Percentiles rank a stretch among this genome's conserved stretches.
These are phyloP conservation scores for Pyrus communis DNA, from an alignment of 306 rosid genomes.

Conservation along the genomic window DNA sequence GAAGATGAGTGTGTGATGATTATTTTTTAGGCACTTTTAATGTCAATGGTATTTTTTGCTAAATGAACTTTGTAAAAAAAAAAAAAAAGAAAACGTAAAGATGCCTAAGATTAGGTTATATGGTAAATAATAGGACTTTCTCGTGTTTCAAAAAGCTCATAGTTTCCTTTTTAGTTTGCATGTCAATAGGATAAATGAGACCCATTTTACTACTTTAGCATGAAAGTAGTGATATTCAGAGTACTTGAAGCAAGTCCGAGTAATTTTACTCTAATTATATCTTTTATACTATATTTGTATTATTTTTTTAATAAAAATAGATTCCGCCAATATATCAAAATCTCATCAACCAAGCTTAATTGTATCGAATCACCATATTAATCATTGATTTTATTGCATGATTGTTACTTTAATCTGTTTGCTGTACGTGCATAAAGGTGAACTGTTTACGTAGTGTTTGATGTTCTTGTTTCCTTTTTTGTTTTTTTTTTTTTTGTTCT, in stretches of 20 bases:
- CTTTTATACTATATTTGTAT: no score
- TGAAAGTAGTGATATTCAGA: neutral
- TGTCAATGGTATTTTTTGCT: neutral
- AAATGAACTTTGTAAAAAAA: neutral
- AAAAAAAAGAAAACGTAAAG: neutral
- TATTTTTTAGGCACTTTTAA: no score
- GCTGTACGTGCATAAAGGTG: neutral
- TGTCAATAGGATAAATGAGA: conserved; percentile 11
- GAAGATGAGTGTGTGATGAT: no score
- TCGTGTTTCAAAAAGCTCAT: neutral
- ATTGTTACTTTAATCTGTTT: conserved; percentile 5
- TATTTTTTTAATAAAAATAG: rapidly evolving
- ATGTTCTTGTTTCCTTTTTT: conserved; percentile 7
- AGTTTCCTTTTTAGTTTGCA: neutral
- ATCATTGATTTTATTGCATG: neutral
- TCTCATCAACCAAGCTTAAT: neutral
- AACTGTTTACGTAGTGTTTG: neutral
- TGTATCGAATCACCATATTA: neutral
- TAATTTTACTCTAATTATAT: rapidly evolving
- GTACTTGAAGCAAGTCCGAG: neutral
- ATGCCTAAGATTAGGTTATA: neutral
- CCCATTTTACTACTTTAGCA: neutral
- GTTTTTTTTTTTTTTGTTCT: neutral
- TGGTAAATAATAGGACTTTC: neutral
- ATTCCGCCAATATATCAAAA: no score